These are phyloP conservation scores for Exophiala phaeomuriformis DNA, from an alignment of 2,329 filamentous ascomycete genomes.

Conservation along the genomic window DNA sequence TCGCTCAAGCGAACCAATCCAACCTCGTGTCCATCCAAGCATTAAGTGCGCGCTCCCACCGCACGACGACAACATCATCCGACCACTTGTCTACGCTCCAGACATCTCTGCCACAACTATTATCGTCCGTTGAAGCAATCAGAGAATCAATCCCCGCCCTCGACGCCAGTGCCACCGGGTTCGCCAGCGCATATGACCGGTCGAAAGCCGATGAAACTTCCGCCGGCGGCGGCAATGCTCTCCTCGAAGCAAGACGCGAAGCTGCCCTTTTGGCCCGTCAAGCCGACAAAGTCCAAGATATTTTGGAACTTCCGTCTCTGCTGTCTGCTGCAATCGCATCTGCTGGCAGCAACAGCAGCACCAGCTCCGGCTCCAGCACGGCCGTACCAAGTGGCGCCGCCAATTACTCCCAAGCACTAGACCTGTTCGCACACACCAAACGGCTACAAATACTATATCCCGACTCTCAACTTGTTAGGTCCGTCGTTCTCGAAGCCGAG, in stretches of 20 bases:
- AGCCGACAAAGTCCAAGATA: conserved; percentile 79
- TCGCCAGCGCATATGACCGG: conserved; percentile 76
- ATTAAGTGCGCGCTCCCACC: conserved; percentile 83
- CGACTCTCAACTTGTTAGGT: conserved; percentile 63
- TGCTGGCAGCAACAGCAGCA: conserved; percentile 25
- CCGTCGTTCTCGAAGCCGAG: conserved; percentile 70
- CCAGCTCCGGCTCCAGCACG: conserved; percentile 33
- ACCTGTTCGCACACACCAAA: conserved; percentile 88
- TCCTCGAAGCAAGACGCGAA: conserved; percentile 67
- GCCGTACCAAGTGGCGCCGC: conserved; percentile 41
- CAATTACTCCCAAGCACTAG: conserved; percentile 82
- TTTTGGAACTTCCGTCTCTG: conserved; percentile 80
- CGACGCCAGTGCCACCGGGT: conserved; percentile 68
- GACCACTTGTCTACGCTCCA: conserved; percentile 67
- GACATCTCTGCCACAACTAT: conserved; percentile 63
- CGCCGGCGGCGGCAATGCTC: conserved; percentile 53
- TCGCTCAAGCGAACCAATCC: conserved; percentile 75
- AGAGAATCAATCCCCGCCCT: conserved; percentile 67
- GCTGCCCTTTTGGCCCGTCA: conserved; percentile 77
- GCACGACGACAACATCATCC: conserved; percentile 72
- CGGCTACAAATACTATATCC: conserved; percentile 77
- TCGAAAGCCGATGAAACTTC: conserved; percentile 32
- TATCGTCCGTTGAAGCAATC: conserved; percentile 58
- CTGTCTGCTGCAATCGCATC: conserved; percentile 63
- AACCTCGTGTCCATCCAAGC: conserved; percentile 75